Base-by-base conservation (phyloP, 768 basidiomycete species). In the Mrakia gelida region DNA sequence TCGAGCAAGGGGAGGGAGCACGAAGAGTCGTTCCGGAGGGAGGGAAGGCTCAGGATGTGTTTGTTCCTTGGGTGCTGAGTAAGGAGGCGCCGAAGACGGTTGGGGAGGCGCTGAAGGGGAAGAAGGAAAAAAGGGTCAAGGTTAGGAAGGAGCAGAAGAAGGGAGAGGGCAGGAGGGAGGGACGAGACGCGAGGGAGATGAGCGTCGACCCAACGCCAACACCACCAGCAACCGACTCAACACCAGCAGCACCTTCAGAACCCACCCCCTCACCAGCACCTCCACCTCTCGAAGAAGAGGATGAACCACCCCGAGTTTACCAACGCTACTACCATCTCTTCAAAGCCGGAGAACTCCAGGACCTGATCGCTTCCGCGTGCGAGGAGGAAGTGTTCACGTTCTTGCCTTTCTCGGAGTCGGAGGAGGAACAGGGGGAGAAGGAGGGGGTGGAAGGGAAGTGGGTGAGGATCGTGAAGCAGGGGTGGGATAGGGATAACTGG, bases 311-410 rank as follows among this genome's bases (percentile, higher is more conserved):
- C 84, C 85, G 88, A 80, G 87, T 92, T 5, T 92, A 89, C 85
- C 90, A 94, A 82, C 88, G 97, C 75, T 99, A 97, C 83, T 99
- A 99, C 83, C 97, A 99, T 83, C 92, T 99, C 88, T 99, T 98
- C 82, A 88, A 89, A 0, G 86, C 89, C 62, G 92, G 91, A 28
- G 97, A 99, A 84, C 88, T 99, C 70, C 80, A 82, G 26, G 84
- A 83, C 18, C 87, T 97, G 15, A 89, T 92, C 8, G 75, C 79
- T 11, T 86, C 88, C 49, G 94, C 95, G 0, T 91, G 91, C 4
- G 79, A 82, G 41, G 88, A 85, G 32, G 83, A 93, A 78, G 88
- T 86, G 0, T 82, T 94, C 38, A 79, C 84, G 6, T 85, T 94
- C 43, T 89, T 79, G 0, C 71, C 63, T 28, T 54, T 30, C 59